Percentiles rank a stretch among this genome's conserved stretches.
phyloP scores from a whole-genome alignment of 2,329 filamentous ascomycete genomes.

The Pyricularia grisea region DNA sequence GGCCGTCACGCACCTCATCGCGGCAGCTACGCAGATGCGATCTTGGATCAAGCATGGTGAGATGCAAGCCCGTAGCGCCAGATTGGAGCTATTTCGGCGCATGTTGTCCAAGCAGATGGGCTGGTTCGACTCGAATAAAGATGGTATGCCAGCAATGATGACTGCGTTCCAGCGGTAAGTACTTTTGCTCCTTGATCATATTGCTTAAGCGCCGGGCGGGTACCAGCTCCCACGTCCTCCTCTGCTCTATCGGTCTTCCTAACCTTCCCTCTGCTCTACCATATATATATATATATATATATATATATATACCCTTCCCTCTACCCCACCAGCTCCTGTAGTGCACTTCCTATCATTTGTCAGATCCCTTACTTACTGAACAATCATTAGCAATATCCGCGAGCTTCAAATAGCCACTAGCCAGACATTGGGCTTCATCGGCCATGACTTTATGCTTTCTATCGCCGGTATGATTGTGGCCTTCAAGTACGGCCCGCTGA shows the following conservation, averaged over 20 bases:
- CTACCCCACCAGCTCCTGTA: not conserved
- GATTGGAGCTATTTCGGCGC: conserved; percentile 54
- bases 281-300: too few relatives aligned
- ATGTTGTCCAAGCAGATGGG: conserved; percentile 64
- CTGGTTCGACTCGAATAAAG: conserved; percentile 71
- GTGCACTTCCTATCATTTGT: not conserved
- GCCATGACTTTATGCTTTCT: conserved; percentile 56
- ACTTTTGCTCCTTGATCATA: not conserved
- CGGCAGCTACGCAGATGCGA: conserved; percentile 51
- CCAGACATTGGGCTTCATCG: conserved; percentile 63
- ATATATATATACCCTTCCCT: too few relatives aligned
- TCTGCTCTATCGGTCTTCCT: too few relatives aligned
- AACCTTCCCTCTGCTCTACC: too few relatives aligned
- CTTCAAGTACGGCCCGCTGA: conserved; percentile 71
- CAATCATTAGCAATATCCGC: conserved; percentile 56
- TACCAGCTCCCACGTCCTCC: too few relatives aligned
- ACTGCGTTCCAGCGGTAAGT: conserved; percentile 65
- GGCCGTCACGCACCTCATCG: conserved; percentile 48
- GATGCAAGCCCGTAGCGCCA: conserved; percentile 59
- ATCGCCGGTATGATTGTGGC: conserved; percentile 61
- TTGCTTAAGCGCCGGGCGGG: not conserved
- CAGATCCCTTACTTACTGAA: conserved; percentile 3
- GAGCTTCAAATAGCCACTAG: conserved; percentile 77
- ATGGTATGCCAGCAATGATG: conserved; percentile 64
- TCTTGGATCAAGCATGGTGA: conserved; percentile 75